Base-by-base conservation (phyloP, 2,329 filamentous ascomycete species). In the Dryadomyces quercus-mongolicae region DNA sequence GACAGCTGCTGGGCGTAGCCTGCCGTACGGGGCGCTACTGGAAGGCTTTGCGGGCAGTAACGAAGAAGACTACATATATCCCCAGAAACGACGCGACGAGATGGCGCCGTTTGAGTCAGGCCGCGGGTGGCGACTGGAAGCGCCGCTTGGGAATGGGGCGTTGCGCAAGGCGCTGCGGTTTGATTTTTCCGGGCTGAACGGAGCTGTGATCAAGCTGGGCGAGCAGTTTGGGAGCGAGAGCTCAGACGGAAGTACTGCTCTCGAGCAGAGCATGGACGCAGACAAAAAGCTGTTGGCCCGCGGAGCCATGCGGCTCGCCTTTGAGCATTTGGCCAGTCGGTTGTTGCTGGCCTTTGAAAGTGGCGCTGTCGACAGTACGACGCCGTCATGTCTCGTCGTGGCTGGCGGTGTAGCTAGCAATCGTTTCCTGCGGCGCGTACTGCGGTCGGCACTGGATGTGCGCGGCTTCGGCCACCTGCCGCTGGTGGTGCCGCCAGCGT, bases 391-490 rank as follows among this genome's bases (percentile, higher is more conserved):
- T 1, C 71, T 97, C 5, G 88, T 97, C 10, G 77, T 97, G 4
- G 86, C 89, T 43, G 93, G 93, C 34, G 93, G 93, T 22, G 93
- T 98, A 7, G 93, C 92, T 8, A 85, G 87, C 52, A 97, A 96
- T 67, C 69, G 70, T 51, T 96, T 86, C 66, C 73, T 98, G 45
- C 79, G 84, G 66, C 77, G 83, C 62, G 76, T 97, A 46, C 64
- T 82, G 53, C 69, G 73, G 38, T 57, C 65, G 7, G 71, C 74
- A 47, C 66, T 96, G 45, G 77, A 84, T 59, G 77, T 74, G n/a
- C 78, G 85, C 46, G 87, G 87, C 0, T 84, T 81, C 63, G 64
- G 65, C 0, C 62, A 80, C 59, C 66, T 94, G 31, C 62, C 74
- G 12, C 67, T 96, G 8, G 69, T 84, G 34, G 86, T 85, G 54